Base-by-base conservation (phyloP, 768 basidiomycete genomes). In the Royoungia palumana region DNA sequence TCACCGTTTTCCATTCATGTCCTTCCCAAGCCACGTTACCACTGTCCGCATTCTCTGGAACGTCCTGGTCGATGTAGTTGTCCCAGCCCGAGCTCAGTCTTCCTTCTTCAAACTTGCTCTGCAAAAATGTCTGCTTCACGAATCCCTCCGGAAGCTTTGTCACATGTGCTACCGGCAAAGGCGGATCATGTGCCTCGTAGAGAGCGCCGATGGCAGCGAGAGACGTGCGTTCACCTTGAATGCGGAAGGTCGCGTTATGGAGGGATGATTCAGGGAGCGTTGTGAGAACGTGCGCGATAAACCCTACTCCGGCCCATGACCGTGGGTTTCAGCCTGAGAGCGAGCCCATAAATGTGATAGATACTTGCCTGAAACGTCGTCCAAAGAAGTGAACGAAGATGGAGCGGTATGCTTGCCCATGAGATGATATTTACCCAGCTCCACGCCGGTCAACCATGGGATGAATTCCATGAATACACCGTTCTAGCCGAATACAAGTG, bases 81-180 rank as follows among this genome's bases (percentile, higher is more conserved):
- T 71, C 61, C 70, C 69, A 71, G 8, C 70, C 70, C 6, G 67
- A 58, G 45, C 69, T 71, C 13, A 56, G 38, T 21, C 53, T 57
- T n/a, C 70, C 70, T 32, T 65, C 50, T 6, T 62, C 60, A 24
- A 63, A 60, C 6, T 58, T 60, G 22, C 22, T 36, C 47, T 72
- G 70, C 30, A 71, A 20, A 46, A 59, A 64, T 13, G 63, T 63
- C 46, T 68, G 58, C 34, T 63, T 69, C 44, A 41, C 46, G 42
- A 58, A 65, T 16, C 57, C 65, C 32, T 67, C 62, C 0, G 66
- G 66, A 17, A 68, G 60, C 20, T 66, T 50, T 8, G 51, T 45
- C 43, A 67, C 54, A 17, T 57, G 61, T 6, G 11, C 52, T 36
- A 63, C 46, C 3, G 65, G 51, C 12, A 64, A 55, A 9, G 57